Base-by-base conservation (phyloP, 305 asterid genomes). In the Rubia balearica region DNA sequence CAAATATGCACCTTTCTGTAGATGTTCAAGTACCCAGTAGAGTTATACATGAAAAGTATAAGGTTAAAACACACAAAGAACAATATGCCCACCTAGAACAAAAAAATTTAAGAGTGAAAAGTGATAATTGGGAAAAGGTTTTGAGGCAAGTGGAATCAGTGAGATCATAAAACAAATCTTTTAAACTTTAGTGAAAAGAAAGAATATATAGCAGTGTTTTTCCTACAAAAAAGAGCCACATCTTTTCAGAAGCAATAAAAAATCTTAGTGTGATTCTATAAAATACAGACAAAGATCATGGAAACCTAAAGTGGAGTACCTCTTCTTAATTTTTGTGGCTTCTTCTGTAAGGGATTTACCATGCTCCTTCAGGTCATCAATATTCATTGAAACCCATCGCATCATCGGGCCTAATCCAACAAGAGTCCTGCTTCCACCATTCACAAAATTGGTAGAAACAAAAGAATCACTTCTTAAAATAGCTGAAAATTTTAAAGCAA, bases 321-420 rank as follows among this genome's bases (percentile, higher is more conserved):
- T 86, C 78, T 89, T 89, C 75, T 85, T 76, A 41, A 77, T 38
- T 72, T 80, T 80, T 68, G 77, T 66, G 61, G 85, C 81, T 84
- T 86, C 79, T 9, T 78, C 77, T 45, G 83, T 87, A 46, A 89
- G 92, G 71, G 71, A 65, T 76, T 76, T 81, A n/a, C 86, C 69
- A 67, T 71, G 77, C 72, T 83, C 89, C 77, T 88, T 86, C 16
- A 84, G 55, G 76, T 63, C 61, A 67, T 78, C 66, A 49, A 10
- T 70, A 73, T 81, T 82, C 68, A 65, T 80, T 68, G 84, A 78
- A 73, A 88, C 85, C 94, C 96, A 90, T 72, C 83, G 89, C 86
- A 79, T 83, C 97, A 92, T 85, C 81, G 86, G 96, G 42, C 81
- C 80, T 71, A 78, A 75, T 71, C 94, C 98, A 78, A 80, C 72